Evolutionary conservation across 75 land plant species (phyloP), one percentile per base, ranked within the genome.

Genomic region (Adiantum capillusveneris): DNA sequence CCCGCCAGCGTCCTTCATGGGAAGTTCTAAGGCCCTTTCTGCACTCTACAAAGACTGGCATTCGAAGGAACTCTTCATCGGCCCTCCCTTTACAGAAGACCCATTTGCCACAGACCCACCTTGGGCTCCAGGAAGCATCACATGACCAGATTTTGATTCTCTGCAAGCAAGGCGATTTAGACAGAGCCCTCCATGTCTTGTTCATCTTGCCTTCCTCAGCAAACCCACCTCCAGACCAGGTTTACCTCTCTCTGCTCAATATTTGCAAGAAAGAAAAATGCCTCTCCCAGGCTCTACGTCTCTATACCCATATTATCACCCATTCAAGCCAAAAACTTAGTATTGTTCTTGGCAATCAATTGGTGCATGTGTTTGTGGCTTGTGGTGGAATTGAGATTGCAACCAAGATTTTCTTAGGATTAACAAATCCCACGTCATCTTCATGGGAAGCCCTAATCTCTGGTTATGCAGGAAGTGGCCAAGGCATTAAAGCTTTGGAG

Each of bases 371-470:
- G 86, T 80, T 82, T 39, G 65, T 71, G 57, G 83, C 80, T 42
- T 72, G 83, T 59, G 81, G 79, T 11, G 53, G 30, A 36, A 37
- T 82, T 51, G 71, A 74, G 48, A 75, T 71, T 18, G 90, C 85
- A 22, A 25, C 58, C 13, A 66, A 71, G 39, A 67, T 86, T 29
- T 77, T 76, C 61, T 27, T 57, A 1, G 29, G 76, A 64, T 58
- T 72, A 25, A 64, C 56, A 27, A 56, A 57, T 18, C 58, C 44
- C 21, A 51, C 44, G 0, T 16, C 65, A 31, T 77, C 79, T 24
- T 82, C 85, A 0, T 80, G 81, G 87, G 83, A 75, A 59, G 74
- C 91, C 20, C 80, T 87, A 22, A 83, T 87, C 31, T 83, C 86
- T 6, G 90, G 86, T 11, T 83, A 58, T 58, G 57, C 81, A 17